Evolutionary conservation across 148 eudicot species (phyloP).

Genomic region (Agrostemma githago): DNA sequence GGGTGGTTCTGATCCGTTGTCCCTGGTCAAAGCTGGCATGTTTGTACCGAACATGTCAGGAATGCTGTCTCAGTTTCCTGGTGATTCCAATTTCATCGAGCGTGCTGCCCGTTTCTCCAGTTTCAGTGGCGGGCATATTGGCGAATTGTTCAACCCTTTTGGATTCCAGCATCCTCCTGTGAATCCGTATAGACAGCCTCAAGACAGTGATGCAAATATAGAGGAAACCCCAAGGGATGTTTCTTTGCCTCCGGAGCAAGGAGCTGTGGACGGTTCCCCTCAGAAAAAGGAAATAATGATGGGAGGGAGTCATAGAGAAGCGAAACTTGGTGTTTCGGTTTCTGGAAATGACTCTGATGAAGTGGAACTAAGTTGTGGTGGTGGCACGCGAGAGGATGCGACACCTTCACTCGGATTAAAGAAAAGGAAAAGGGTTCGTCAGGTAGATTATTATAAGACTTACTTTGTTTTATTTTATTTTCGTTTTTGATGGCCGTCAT

Average conservation of each 20-base stretch:
- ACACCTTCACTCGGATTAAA: slow-evolving; percentile 42
- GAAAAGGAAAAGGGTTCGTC: slow-evolving; percentile 72
- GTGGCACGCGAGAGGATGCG: slow-evolving; percentile 42
- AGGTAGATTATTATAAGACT: slow-evolving; percentile 39
- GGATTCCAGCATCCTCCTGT: slow-evolving; percentile 34
- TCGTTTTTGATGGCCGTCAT: not conserved
- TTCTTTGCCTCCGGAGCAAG: slow-evolving; percentile 31
- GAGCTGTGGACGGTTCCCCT: slow-evolving; percentile 34
- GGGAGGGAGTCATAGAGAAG: slow-evolving; percentile 40
- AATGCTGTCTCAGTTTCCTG: slow-evolving; percentile 62
- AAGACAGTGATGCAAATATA: slow-evolving; percentile 31
- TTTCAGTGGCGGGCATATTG: slow-evolving; percentile 63
- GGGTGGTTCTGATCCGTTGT: slow-evolving; percentile 39
- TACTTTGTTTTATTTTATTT: not conserved
- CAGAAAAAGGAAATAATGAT: slow-evolving; percentile 35
- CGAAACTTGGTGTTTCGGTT: slow-evolving; percentile 38
- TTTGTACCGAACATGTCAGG: slow-evolving; percentile 45
- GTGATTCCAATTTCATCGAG: slow-evolving; percentile 91
- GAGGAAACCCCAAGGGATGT: slow-evolving; percentile 43
- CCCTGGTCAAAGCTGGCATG: slow-evolving; percentile 49
- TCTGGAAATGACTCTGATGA: slow-evolving; percentile 60
- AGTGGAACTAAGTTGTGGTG: slow-evolving; percentile 46
- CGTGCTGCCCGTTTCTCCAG: slow-evolving; percentile 91
- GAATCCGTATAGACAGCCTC: slow-evolving; percentile 40
- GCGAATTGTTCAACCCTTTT: slow-evolving; percentile 61